Base-by-base conservation (phyloP, 2,329 filamentous ascomycete species). In the Diaporthe destruens region DNA sequence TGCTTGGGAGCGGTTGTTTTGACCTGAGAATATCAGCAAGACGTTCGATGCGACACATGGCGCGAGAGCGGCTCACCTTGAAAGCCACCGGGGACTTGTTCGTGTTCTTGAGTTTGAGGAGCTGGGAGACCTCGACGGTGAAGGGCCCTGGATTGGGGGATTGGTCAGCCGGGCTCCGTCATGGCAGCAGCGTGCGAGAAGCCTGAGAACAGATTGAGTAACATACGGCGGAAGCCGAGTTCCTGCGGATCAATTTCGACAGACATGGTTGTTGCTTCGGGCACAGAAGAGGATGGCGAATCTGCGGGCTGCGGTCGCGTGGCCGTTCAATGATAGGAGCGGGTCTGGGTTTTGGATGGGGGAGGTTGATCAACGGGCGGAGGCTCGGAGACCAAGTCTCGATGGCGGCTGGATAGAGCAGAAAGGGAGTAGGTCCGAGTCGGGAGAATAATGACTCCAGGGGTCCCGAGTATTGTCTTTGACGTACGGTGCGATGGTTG, bases 1-100 rank as follows among this genome's bases (percentile, higher is more conserved):
- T 98, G 96, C 86, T 98, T 98, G 44, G 96, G 96, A 65, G 96
- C 96, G 75, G 96, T 99, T 63, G 96, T 99, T 91, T 99, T 99
- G 84, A 99, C 96, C 95, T 98, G 78, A 44, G 54, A 72, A 59
- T 67, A 78, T 83, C 75, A 84, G 81, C 55, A 34, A 66, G 29
- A 76, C 25, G 14, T n/a, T n/a, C 47, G 14, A 39, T 66, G 61
- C 47, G 32, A 66, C 61, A 39, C 9, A 36, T 34, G 32, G 32
- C 25, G 16, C n/a, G 51, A n/a, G 61, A 32, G 0, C 12, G 11
- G 32, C 85, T 75, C 86, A 92, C 90, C 89, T 93, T 93, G 86
- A 93, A 93, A 51, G 90, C 91, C 76, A 93, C 85, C 9, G 91
- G 90, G 54, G 86, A 84, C 63, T 85, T 83, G 80, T 89, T 91